Evolutionary conservation across 495 filamentous ascomycete species (phyloP).

Genomic region (Bryoglossum gracile): DNA sequence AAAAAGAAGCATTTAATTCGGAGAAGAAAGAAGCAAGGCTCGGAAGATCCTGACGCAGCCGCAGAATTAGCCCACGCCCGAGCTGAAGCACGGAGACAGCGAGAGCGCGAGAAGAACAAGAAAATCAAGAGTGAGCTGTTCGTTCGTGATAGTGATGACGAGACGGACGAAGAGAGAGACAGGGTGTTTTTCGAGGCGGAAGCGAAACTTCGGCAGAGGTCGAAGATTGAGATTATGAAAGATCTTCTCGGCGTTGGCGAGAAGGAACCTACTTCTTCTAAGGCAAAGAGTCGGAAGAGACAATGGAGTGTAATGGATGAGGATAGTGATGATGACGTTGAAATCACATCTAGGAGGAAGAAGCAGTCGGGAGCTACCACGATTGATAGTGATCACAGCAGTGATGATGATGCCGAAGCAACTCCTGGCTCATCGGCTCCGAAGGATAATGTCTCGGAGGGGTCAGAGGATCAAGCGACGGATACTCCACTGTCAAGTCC

Average conservation of each 20-base stretch:
- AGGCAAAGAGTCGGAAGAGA: conserved; percentile 17
- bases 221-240: conserved; percentile 28
- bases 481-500: conserved; percentile 24
- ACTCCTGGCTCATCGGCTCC: conserved; percentile 16
- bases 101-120: conserved; percentile 54
- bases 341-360: conserved; percentile 8
- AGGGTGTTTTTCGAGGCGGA: conserved; percentile 66
- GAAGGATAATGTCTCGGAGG: conserved; percentile 7
- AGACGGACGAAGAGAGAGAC: conserved; percentile 61
- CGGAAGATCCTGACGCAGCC: conserved; percentile 34
- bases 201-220: conserved; percentile 34
- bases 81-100: conserved; percentile 39
- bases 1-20: conserved; percentile 40
- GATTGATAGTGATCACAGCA: conserved; percentile 13
- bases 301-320: conserved; percentile 9
- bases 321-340: conserved; percentile 19
- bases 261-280: conserved; percentile 7
- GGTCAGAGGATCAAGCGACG: conserved; percentile 26
- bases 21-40: conserved; percentile 34
- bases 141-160: conserved; percentile 73
- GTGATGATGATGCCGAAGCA: conserved; percentile 17
- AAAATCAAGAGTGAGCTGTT: conserved; percentile 81
- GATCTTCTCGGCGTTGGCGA: conserved; percentile 17
- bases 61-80: conserved; percentile 39
- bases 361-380: conserved; percentile 8